Percentiles rank a stretch among this genome's conserved stretches.
Evolutionary conservation across 805 yeast genomes (phyloP).

Genomic region (Pichia cephalocereana): DNA sequence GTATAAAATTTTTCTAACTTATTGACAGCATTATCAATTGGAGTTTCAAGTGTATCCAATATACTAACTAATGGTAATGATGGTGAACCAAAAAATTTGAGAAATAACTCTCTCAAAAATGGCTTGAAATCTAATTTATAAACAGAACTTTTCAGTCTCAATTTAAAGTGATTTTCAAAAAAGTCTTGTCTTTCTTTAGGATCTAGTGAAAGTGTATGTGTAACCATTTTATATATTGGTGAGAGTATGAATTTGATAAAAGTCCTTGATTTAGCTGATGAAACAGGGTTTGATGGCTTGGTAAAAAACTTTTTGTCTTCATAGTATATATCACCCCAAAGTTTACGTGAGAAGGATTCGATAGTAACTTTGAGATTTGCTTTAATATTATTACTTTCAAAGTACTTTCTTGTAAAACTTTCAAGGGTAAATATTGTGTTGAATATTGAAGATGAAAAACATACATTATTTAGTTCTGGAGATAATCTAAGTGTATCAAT

Average conservation of each 20-base stretch:
- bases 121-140: slow-evolving; percentile 49
- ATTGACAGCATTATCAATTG: slow-evolving; percentile 25
- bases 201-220: slow-evolving; percentile 48
- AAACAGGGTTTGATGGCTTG: slow-evolving; percentile 18
- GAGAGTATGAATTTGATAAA: slow-evolving; percentile 60
- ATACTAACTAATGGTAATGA: slow-evolving; percentile 45
- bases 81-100: slow-evolving; percentile 42
- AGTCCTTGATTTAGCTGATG: slow-evolving; percentile 26
- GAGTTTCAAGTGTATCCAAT: slow-evolving; percentile 30
- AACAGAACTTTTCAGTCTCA: slow-evolving; percentile 29
- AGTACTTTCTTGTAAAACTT: slow-evolving; percentile 53
- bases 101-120: slow-evolving; percentile 46
- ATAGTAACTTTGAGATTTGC: slow-evolving; percentile 13
- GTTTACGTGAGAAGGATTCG: slow-evolving; percentile 39
- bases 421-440: slow-evolving; percentile 57
- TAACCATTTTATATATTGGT: slow-evolving; percentile 72
- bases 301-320: slow-evolving; percentile 39
- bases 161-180: slow-evolving; percentile 41
- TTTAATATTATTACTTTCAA: slow-evolving; percentile 21
- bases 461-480: slow-evolving; percentile 57
- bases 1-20: slow-evolving; percentile 22
- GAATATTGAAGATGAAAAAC: slow-evolving; percentile 63
- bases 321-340: slow-evolving; percentile 76
- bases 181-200: slow-evolving; percentile 33
- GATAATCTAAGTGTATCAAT: slow-evolving; percentile 28